Conservation (phyloP, 2,329 filamentous ascomycete species). For the Fusarium nelsonii region DNA sequence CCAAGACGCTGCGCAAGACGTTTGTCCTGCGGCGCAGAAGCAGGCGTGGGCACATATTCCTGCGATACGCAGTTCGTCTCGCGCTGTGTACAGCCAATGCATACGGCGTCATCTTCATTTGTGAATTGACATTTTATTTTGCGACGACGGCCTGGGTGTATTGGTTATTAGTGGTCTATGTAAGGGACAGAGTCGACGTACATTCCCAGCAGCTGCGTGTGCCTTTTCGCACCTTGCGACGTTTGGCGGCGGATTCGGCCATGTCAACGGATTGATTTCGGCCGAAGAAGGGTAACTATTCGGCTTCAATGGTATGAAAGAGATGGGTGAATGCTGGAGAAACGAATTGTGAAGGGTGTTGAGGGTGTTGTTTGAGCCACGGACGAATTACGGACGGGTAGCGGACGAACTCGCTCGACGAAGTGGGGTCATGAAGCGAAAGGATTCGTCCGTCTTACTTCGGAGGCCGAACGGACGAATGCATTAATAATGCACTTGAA, state of each 20-base stretch:
- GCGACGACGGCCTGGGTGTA: conserved; percentile 55
- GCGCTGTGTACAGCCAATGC: conserved; percentile 61
- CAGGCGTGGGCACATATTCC: conserved; percentile 55
- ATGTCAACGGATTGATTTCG: conserved; percentile 36
- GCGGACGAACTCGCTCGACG: conserved; percentile 24
- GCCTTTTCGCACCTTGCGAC: conserved; percentile 64
- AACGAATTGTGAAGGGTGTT: background rate
- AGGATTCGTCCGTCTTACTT: conserved; percentile 30
- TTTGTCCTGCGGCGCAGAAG: conserved; percentile 53
- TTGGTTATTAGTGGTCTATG: background rate
- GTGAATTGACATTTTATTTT: conserved; percentile 66
- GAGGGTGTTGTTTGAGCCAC: conserved; percentile 8
- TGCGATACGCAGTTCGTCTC: conserved; percentile 60
- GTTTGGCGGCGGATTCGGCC: conserved; percentile 39
- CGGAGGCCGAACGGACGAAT: conserved; percentile 37
- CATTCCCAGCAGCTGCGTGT: conserved; percentile 72
- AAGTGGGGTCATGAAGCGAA: background rate
- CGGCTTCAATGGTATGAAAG: background rate
- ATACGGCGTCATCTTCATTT: conserved; percentile 56
- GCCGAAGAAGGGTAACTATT: conserved; percentile 29
- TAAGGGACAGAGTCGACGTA: conserved; percentile 47
- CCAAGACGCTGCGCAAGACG: conserved; percentile 59
- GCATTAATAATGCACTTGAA: conserved; percentile 10
- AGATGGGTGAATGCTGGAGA: background rate
- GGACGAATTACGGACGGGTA: conserved; percentile 32